Evolutionary conservation across 2,329 filamentous ascomycete genomes (phyloP), one percentile per base, ranked within the genome.

Genomic region (Verticillium dahliae): DNA sequence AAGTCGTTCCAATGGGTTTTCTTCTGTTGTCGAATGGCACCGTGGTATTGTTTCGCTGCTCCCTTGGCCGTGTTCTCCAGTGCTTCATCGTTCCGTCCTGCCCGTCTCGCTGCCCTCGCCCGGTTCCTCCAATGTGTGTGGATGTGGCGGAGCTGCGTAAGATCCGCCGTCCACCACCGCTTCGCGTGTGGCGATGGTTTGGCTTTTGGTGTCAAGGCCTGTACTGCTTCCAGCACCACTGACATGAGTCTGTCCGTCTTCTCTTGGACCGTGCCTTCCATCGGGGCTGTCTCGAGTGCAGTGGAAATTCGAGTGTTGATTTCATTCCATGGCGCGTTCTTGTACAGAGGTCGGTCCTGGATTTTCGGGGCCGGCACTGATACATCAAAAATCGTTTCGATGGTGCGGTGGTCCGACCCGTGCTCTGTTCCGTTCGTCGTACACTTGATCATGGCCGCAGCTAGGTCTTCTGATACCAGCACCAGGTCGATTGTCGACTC

Each of bases 331-430:
- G 41, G 65, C 50, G 67, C 66, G 58, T 72, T 74, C 66, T 65
- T 73, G 18, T 67, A 63, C 2, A 68, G 65, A 13, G 68, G 64
- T 57, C 62, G 60, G 60, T 65, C 57, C 58, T 57, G 56, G 56
- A 58, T 14, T 39, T n/a, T 62, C 34, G 50, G 61, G 11, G 62
- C 54, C 33, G 50, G 56, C 39, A 31, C 57, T 18, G 57, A 15
- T 6, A 66, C 60, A 59, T 74, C 64, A 55, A 75, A 74, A 2
- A 69, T 60, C 1, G 68, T 72, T 60, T 71, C 56, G 64, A 75
- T 75, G 0, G 68, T 58, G 1, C 66, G 33, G 59, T 76, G 66
- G 50, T 76, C 71, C 2, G 69, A 76, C 33, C 69, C 55, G 62
- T 71, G 61, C 33, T 70, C 67, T 3, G 61, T 68, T 11, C 52